Percentiles rank a stretch among this genome's conserved stretches.
Conservation (phyloP, 116 monocot species). For the Phalaenopsis hybrid region DNA sequence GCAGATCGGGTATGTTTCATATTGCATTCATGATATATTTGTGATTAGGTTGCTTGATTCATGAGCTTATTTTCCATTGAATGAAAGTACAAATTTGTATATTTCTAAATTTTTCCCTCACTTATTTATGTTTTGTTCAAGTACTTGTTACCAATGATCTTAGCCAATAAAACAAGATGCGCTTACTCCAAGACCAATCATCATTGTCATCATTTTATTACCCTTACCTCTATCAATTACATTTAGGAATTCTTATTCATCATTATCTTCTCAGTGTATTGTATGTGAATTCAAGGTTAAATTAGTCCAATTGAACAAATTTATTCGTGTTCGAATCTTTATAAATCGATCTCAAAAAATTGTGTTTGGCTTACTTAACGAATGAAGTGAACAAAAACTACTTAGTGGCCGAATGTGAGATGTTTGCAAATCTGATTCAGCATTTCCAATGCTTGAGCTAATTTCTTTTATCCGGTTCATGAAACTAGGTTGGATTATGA, state of each 20-base stretch:
- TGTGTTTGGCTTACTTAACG: no score
- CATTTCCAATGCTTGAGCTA: no score
- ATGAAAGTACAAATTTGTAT: neutral
- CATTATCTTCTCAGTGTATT: neutral
- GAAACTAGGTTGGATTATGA: no score
- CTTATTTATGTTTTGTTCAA: neutral
- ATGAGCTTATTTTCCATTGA: neutral
- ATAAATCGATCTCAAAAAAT: no score
- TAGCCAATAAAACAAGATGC: neutral
- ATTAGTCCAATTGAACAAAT: neutral
- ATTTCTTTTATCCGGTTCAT: no score
- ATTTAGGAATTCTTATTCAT: neutral
- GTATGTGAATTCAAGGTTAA: neutral
- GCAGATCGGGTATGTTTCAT: constrained; percentile 62
- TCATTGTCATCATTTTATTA: neutral
- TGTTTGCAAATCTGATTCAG: no score
- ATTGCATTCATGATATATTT: neutral
- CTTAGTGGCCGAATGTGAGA: no score
- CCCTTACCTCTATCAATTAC: neutral
- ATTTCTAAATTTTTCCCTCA: neutral
- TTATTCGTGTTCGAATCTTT: no score
- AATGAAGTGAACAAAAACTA: no score
- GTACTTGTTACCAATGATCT: neutral
- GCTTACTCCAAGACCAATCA: neutral
- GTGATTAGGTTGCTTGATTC: neutral